These are phyloP conservation scores for Oryza coarctata DNA, from an alignment of 176 grass and related monocot species.

Conservation along the genomic window DNA sequence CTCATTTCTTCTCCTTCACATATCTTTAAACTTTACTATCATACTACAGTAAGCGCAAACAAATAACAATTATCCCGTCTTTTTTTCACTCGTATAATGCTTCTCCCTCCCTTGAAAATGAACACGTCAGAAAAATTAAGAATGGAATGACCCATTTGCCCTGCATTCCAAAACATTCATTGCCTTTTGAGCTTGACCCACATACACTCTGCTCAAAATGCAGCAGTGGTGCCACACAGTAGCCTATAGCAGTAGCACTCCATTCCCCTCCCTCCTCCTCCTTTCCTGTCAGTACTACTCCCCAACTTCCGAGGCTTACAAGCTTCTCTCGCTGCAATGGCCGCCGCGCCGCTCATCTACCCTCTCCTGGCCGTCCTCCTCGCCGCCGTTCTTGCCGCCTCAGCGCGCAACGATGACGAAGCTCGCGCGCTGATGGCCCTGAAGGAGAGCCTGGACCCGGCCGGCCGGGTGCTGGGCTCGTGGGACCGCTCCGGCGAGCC, in stretches of 20 bases:
- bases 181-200: not conserved
- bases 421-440: conserved; percentile 55
- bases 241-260: not conserved
- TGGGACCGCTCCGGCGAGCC: conserved; percentile 57
- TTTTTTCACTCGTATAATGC: no score
- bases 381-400: not conserved
- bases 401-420: conserved; percentile 37
- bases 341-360: not conserved
- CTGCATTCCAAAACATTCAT: not conserved
- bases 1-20: no score
- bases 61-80: no score
- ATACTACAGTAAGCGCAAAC: no score
- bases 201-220: not conserved
- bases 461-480: conserved; percentile 54
- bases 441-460: conserved; percentile 58
- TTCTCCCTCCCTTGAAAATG: no score
- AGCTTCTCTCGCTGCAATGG: conserved; percentile 33
- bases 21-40: no score
- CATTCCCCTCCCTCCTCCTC: not conserved
- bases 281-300: not conserved
- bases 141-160: conserved; percentile 1
- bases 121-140: no score
- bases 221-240: no score
- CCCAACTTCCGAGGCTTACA: not conserved
- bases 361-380: not conserved